Conservation (phyloP, 164 flowering plant genomes). For the Houttuynia cordata region DNA sequence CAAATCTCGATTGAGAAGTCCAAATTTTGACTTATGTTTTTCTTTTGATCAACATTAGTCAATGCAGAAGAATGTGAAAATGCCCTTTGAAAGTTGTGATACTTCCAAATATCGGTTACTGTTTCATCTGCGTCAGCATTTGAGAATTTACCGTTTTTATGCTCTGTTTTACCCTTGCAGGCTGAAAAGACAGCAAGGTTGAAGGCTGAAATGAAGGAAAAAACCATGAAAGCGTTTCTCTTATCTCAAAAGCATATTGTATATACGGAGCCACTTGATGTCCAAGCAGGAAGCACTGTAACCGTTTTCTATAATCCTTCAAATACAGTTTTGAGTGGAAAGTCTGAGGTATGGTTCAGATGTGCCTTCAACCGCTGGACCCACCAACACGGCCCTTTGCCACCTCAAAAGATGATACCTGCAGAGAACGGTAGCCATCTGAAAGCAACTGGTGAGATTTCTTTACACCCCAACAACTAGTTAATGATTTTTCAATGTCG, state of each 20-base stretch:
- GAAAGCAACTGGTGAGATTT: conserved; percentile 52
- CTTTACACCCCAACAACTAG: background rate
- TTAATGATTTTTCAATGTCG: background rate
- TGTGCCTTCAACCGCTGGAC: conserved; percentile 93
- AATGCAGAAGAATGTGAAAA: background rate
- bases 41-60: background rate
- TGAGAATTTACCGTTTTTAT: background rate
- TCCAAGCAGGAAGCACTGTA: conserved; percentile 68
- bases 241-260: conserved; percentile 87
- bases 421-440: conserved; percentile 49
- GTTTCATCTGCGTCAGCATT: background rate
- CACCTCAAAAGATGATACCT: conserved; percentile 84
- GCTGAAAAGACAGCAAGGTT: conserved; percentile 62
- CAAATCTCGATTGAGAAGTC: background rate
- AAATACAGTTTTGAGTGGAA: conserved; percentile 80
- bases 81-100: background rate
- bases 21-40: too few species aligned
- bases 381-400: conserved; percentile 60
- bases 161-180: conserved; percentile 23
- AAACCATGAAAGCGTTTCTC: conserved; percentile 55
- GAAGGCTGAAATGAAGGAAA: conserved; percentile 78
- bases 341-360: conserved; percentile 89
- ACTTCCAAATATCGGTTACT: background rate
- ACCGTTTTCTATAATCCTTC: conserved; percentile 74
- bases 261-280: conserved; percentile 83